These are phyloP conservation scores for Coniochaeta prunicola DNA, from an alignment of 2,329 filamentous ascomycete species.

Conservation along the genomic window DNA sequence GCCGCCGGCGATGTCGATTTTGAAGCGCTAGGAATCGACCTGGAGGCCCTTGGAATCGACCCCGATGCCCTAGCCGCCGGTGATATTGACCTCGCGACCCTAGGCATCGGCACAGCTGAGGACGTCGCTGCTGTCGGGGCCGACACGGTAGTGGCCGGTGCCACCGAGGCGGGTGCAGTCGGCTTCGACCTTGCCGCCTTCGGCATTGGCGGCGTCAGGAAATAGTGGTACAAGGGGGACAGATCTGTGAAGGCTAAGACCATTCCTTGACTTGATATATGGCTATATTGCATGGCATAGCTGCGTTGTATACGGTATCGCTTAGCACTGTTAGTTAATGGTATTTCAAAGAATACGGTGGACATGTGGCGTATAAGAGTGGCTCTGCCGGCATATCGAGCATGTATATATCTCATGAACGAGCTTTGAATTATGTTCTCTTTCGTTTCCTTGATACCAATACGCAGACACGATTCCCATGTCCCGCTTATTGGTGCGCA, in stretches of 20 bases:
- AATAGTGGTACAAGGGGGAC: not conserved
- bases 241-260: not conserved
- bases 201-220: conserved; percentile 3
- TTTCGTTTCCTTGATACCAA: not conserved
- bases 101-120: not conserved
- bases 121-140: not conserved
- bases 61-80: not conserved
- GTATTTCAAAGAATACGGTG: not conserved
- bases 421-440: not conserved
- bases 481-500: not conserved
- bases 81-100: not conserved
- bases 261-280: not conserved
- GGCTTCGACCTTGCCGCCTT: conserved; percentile 10
- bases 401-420: not conserved
- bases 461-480: not conserved
- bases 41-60: not conserved
- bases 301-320: too few species aligned
- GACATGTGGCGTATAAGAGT: not conserved
- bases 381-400: not conserved
- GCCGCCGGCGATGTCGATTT: not conserved
- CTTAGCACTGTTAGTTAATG: not conserved
- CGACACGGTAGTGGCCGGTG: not conserved
- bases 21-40: not conserved
- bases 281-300: not conserved
- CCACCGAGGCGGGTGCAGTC: conserved; percentile 3